These are phyloP conservation scores for Russula sp. DNA, from an alignment of 768 basidiomycete genomes.

Conservation along the genomic window DNA sequence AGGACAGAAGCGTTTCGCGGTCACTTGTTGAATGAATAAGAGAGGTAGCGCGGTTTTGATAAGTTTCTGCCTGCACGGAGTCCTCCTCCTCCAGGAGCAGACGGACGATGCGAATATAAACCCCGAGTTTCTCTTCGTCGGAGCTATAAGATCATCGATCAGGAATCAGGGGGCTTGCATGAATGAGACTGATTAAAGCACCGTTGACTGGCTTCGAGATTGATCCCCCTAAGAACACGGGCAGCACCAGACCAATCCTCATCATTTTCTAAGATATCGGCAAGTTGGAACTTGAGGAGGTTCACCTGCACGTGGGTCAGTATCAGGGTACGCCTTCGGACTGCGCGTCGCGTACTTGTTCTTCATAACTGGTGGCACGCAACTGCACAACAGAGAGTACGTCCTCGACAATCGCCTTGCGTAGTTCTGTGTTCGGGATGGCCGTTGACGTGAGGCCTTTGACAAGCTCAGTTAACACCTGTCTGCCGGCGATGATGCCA, in stretches of 20 bases:
- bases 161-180: not conserved
- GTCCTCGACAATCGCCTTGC: slow-evolving; percentile 69
- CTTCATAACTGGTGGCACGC: slow-evolving; percentile 86
- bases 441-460: slow-evolving; percentile 51
- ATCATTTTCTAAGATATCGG: slow-evolving; percentile 78
- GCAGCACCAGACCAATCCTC: slow-evolving; percentile 96
- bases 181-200: slow-evolving; percentile 29
- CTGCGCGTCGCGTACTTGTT: slow-evolving; percentile 57
- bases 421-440: slow-evolving; percentile 47
- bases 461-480: slow-evolving; percentile 81
- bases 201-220: slow-evolving; percentile 85
- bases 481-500: slow-evolving; percentile 82
- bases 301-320: slow-evolving; percentile 51
- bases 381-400: slow-evolving; percentile 65
- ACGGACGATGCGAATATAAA: slow-evolving; percentile 92
- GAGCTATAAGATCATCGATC: slow-evolving; percentile 20
- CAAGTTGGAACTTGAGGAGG: slow-evolving; percentile 78
- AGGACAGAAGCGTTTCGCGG: slow-evolving; percentile 71
- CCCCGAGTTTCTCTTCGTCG: slow-evolving; percentile 80
- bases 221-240: slow-evolving; percentile 84
- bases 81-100: slow-evolving; percentile 94
- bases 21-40: slow-evolving; percentile 76
- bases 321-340: not conserved
- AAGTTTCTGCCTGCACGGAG: slow-evolving; percentile 95
- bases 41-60: slow-evolving; percentile 92